Evolutionary conservation across 352 stramenopile genomes (phyloP).

Genomic region (Globisporangium nodosum): DNA sequence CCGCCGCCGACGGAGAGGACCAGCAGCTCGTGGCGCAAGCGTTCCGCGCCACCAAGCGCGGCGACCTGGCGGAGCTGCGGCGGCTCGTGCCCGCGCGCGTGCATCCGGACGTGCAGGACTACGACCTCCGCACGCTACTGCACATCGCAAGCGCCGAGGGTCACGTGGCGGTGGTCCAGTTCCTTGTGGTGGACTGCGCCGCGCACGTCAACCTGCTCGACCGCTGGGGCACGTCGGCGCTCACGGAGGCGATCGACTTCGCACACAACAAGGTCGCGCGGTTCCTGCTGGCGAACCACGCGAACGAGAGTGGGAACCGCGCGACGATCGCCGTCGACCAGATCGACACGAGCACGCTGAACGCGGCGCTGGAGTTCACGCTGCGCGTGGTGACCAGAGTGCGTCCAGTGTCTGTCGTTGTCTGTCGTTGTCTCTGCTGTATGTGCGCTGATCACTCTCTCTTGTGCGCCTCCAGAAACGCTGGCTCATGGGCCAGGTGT

Average conservation of each 20-base stretch:
- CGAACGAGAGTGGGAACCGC: constrained; percentile 56
- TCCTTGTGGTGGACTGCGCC: constrained; percentile 61
- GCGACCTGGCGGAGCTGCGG: constrained; percentile 39
- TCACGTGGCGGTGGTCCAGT: constrained; percentile 44
- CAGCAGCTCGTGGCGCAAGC: constrained; percentile 40
- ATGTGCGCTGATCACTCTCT: not conserved
- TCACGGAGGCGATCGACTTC: constrained; percentile 75
- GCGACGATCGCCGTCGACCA: constrained; percentile 48
- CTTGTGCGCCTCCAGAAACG: constrained; percentile 24
- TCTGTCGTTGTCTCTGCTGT: not conserved
- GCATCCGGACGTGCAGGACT: constrained; percentile 67
- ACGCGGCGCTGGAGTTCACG: constrained; percentile 55
- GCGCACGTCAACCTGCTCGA: constrained; percentile 78
- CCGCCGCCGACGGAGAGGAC: constrained; percentile 27
- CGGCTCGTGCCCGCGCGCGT: constrained; percentile 51
- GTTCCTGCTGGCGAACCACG: constrained; percentile 57
- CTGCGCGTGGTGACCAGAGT: constrained; percentile 61
- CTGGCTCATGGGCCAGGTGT: constrained; percentile 73
- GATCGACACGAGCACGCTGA: constrained; percentile 54
- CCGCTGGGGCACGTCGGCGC: constrained; percentile 66
- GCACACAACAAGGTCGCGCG: constrained; percentile 69
- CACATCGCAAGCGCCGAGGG: constrained; percentile 74
- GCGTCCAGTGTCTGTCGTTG: not conserved
- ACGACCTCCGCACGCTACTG: constrained; percentile 63
- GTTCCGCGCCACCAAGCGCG: constrained; percentile 51